These are phyloP conservation scores for Penicillium atrosanguineum DNA, from an alignment of 495 filamentous ascomycete genomes.

Conservation along the genomic window DNA sequence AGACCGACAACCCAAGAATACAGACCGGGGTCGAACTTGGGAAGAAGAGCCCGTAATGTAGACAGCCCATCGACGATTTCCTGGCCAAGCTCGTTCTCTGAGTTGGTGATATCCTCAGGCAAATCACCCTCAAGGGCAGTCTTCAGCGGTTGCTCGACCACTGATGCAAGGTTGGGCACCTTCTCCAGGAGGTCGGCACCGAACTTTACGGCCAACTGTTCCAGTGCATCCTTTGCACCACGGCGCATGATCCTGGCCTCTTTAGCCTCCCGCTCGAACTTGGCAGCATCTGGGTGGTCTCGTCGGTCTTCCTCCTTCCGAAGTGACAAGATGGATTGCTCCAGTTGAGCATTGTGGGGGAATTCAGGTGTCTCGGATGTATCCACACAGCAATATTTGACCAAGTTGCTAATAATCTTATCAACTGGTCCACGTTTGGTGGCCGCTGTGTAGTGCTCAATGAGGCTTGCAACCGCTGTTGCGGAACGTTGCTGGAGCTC, in stretches of 20 bases:
- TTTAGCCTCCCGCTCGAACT: constrained; percentile 81
- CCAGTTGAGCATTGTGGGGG: constrained; percentile 67
- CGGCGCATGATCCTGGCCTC: constrained; percentile 84
- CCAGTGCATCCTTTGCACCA: constrained; percentile 91
- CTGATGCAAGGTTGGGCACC: constrained; percentile 72
- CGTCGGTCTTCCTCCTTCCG: constrained; percentile 95
- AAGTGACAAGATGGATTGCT: constrained; percentile 79
- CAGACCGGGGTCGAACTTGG: constrained; percentile 71
- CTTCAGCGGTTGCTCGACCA: constrained; percentile 78
- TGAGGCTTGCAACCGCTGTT: constrained; percentile 72
- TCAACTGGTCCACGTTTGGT: constrained; percentile 79
- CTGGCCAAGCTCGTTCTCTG: constrained; percentile 73
- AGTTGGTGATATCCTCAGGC: constrained; percentile 64
- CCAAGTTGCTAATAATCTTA: constrained; percentile 89
- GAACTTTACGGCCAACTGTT: constrained; percentile 78
- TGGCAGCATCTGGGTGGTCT: constrained; percentile 84
- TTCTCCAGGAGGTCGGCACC: constrained; percentile 70
- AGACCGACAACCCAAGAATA: constrained; percentile 75
- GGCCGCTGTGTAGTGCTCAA: constrained; percentile 76
- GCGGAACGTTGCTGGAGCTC: constrained; percentile 90
- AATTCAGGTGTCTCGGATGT: constrained; percentile 97
- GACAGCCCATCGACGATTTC: constrained; percentile 92
- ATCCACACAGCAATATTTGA: constrained; percentile 95
- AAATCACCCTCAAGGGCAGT: constrained; percentile 72
- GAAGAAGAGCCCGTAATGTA: constrained; percentile 82